Evolutionary conservation across 2,329 filamentous ascomycete species (phyloP).

Genomic region (Pseudocercospora eumusae): DNA sequence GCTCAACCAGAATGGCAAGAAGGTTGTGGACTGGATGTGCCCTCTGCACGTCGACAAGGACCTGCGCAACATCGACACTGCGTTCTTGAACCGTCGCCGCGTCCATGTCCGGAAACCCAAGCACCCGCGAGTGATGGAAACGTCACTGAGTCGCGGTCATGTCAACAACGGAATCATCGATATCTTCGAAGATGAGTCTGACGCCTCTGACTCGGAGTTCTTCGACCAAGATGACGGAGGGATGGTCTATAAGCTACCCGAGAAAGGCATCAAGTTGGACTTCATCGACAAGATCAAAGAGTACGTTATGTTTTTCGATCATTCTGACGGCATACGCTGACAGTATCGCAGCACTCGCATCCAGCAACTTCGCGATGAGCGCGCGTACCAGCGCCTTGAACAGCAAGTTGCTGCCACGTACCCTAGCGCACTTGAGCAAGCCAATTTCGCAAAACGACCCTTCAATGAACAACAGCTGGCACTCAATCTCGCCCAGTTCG

Average conservation of each 20-base stretch:
- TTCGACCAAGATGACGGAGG: conserved; percentile 43
- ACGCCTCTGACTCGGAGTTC: conserved; percentile 50
- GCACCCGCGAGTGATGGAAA: conserved; percentile 51
- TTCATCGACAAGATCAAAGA: conserved; percentile 65
- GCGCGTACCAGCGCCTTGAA: conserved; percentile 24
- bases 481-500: conserved; percentile 62
- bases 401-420: conserved; percentile 8
- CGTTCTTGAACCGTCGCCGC: conserved; percentile 36
- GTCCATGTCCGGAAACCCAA: conserved; percentile 54
- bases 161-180: conserved; percentile 53
- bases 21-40: conserved; percentile 78
- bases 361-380: conserved; percentile 30
- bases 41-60: conserved; percentile 82
- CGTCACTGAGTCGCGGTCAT: conserved; percentile 61
- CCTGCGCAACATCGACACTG: conserved; percentile 58
- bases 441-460: conserved; percentile 48
- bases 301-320: conserved; percentile 33
- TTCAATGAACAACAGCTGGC: conserved; percentile 67
- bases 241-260: conserved; percentile 48
- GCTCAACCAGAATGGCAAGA: conserved; percentile 51
- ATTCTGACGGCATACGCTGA: conserved; percentile 15
- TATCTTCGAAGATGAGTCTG: conserved; percentile 45
- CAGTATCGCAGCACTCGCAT: conserved; percentile 26
- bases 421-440: conserved; percentile 33
- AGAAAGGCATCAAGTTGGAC: conserved; percentile 52